phyloP scores from a whole-genome alignment of 2,329 filamentous ascomycete genomes.

The Atkinsonella hypoxylon region DNA sequence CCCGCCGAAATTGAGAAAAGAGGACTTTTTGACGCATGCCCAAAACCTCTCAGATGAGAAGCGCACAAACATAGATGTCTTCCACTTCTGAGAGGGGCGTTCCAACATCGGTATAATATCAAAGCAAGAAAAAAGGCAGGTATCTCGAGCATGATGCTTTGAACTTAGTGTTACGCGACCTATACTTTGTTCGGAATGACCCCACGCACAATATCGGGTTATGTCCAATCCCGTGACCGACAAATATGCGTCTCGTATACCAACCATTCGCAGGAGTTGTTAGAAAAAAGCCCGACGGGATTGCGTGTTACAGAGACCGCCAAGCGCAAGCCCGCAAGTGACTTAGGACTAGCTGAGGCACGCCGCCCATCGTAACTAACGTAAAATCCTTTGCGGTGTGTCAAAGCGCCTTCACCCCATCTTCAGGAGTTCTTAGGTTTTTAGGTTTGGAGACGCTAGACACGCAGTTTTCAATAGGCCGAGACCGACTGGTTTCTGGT shows the following conservation, averaged over 20 bases:
- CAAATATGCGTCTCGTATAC: conserved; percentile 5
- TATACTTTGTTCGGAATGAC: not conserved
- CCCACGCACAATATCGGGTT: conserved; percentile 1
- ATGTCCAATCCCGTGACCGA: conserved; percentile 4
- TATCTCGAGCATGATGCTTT: too few relatives aligned
- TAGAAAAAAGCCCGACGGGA: not conserved
- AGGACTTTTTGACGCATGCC: too few relatives aligned
- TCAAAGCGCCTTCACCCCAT: not conserved
- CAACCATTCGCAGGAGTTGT: not conserved
- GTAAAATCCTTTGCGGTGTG: not conserved
- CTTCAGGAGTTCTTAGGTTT: not conserved
- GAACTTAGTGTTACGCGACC: too few relatives aligned
- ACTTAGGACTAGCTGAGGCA: not conserved
- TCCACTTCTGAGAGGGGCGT: too few relatives aligned
- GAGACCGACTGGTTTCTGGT: not conserved
- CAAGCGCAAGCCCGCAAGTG: not conserved
- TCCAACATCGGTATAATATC: too few relatives aligned
- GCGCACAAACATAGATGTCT: too few relatives aligned
- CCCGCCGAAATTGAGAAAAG: too few relatives aligned
- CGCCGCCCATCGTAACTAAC: not conserved
- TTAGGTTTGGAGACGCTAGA: not conserved
- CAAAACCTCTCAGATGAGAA: too few relatives aligned
- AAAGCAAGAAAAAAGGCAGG: too few relatives aligned
- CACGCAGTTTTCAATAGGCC: not conserved
- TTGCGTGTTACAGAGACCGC: not conserved